These are phyloP conservation scores for Nidularia pulvinata DNA, from an alignment of 768 basidiomycete species.

Conservation along the genomic window DNA sequence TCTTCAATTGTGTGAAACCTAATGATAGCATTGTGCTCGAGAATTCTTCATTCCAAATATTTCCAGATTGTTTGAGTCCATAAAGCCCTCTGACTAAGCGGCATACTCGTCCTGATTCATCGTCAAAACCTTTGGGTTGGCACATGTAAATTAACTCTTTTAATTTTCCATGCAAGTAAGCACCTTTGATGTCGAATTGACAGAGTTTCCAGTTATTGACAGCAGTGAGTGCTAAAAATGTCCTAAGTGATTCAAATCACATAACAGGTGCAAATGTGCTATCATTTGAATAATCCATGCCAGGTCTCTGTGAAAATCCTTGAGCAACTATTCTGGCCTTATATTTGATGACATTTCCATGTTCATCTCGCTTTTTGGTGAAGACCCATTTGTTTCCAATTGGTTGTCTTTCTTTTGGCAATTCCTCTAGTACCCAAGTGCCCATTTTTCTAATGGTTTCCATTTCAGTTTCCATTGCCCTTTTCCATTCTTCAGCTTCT, in stretches of 20 bases:
- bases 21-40: not conserved
- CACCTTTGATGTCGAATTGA: slow-evolving; percentile 7
- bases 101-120: slow-evolving; percentile 4
- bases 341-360: slow-evolving; percentile 20
- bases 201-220: not conserved
- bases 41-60: slow-evolving; percentile 2
- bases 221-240: slow-evolving; percentile 18
- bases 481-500: not conserved
- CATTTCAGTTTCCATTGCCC: slow-evolving; percentile 3
- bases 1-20: slow-evolving; percentile 1
- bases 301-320: slow-evolving; percentile 30
- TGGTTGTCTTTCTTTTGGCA: slow-evolving; percentile 6
- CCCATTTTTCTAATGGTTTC: slow-evolving; percentile 11
- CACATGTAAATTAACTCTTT: slow-evolving; percentile 30
- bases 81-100: slow-evolving; percentile 3
- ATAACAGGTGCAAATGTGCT: slow-evolving; percentile 14
- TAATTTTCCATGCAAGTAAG: slow-evolving; percentile 8
- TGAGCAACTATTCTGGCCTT: slow-evolving; percentile 33
- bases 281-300: slow-evolving; percentile 23
- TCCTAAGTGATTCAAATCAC: slow-evolving; percentile 9
- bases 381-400: slow-evolving; percentile 22
- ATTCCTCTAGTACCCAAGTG: slow-evolving; percentile 14
- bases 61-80: slow-evolving; percentile 5
- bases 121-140: slow-evolving; percentile 13
- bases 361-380: slow-evolving; percentile 20